Conservation (phyloP, 305 asterid genomes). For the Solanum chacoense region DNA sequence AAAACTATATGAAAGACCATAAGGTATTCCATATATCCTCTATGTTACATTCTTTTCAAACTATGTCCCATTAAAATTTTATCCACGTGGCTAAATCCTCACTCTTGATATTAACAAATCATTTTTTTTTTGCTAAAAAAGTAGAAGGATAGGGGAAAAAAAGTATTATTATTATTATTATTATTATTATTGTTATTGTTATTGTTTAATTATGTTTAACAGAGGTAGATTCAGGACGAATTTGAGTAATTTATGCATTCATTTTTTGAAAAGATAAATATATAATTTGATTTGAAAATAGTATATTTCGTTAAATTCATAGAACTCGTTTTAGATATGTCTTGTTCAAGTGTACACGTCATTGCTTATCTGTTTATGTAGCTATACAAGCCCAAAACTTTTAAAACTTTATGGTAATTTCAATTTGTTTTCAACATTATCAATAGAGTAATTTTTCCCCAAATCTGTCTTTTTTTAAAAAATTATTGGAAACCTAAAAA, state of each 20-base stretch:
- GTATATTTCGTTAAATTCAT: neutral
- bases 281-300: neutral
- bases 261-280: neutral
- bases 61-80: slow-evolving; percentile 2
- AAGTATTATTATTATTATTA: neutral
- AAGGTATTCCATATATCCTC: neutral
- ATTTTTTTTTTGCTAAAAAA: neutral
- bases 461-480: neutral
- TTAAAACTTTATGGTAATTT: neutral
- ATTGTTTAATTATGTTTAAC: no score
- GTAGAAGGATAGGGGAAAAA: neutral
- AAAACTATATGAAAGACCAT: neutral
- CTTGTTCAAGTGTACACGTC: neutral
- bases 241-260: neutral
- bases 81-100: neutral
- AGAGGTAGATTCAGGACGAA: no score
- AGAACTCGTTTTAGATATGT: neutral
- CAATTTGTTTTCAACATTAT: neutral
- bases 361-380: neutral
- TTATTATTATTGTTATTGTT: neutral
- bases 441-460: neutral
- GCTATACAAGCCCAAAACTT: neutral
- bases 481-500: neutral
- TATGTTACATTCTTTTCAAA: slow-evolving; percentile 12
- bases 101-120: neutral